Evolutionary conservation across 305 asterid genomes (phyloP), one percentile per base, ranked within the genome.

Genomic region (Rubia balearica): DNA sequence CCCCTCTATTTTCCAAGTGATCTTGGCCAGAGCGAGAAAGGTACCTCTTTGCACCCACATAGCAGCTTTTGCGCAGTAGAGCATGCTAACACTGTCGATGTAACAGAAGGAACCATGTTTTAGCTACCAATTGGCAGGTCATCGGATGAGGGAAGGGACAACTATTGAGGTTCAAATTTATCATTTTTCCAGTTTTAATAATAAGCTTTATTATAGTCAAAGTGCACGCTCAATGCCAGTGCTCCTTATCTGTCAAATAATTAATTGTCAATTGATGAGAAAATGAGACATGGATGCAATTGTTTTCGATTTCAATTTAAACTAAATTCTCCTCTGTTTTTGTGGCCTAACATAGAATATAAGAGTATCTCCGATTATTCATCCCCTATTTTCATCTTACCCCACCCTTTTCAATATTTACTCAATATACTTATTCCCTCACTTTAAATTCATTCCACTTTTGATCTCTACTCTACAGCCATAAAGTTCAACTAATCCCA

Each of bases 21-120:
- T 33, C 62, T 51, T 33, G 45, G 62, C 46, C 64, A n/a, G n/a
- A n/a, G n/a, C 49, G 21, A 68, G 36, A 36, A 68, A 51, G 46
- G 64, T 4, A 16, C 57, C 19, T 68, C 61, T 36, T 19, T 27
- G n/a, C 38, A 0, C 16, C 38, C 1, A 8, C 17, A 64, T 64
- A 38, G 68, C 30, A 13, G 7, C 33, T 64, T 1, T 41, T 40
- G 45, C 1, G 27, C 27, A 1, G 1, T 24, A 24, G 27, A 24
- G 27, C 27, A 24, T 24, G 27, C 27, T 24, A 24, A 24, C 27
- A 24, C 0, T 24, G 27, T 24, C 27, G 27, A 24, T 24, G 43
- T 6, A 63, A 36, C 27, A 3, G n/a, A 30, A 30, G n/a, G 10
- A 12, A 22, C 24, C 27, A 57, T 27, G 42, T 61, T 40, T 24